Conservation (phyloP, 2,329 filamentous ascomycete genomes). For the Trichoderma aggressivum region DNA sequence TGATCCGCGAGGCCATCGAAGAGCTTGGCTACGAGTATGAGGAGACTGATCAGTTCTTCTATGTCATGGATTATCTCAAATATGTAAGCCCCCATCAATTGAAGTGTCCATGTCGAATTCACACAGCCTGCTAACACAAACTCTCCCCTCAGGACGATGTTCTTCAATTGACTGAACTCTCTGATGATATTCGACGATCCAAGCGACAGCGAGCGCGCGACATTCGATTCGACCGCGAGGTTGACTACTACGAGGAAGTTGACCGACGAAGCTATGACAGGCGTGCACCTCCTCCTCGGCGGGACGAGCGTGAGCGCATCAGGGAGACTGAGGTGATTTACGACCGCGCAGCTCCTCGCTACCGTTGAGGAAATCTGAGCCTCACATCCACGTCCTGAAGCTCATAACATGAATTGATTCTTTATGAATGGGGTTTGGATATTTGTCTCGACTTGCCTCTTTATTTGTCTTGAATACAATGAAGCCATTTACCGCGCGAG, state of each 20-base stretch:
- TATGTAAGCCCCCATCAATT: slow-evolving; percentile 61
- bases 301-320: slow-evolving; percentile 60
- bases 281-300: slow-evolving; percentile 32
- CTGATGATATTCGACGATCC: slow-evolving; percentile 72
- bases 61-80: slow-evolving; percentile 83
- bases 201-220: slow-evolving; percentile 52
- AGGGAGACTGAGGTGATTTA: slow-evolving; percentile 67
- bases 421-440: not conserved
- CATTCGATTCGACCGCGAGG: slow-evolving; percentile 60
- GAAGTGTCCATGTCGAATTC: not conserved
- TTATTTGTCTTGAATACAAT: not conserved
- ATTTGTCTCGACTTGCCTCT: not conserved
- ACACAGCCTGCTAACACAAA: slow-evolving; percentile 31
- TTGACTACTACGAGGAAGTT: slow-evolving; percentile 51
- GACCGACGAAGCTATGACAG: slow-evolving; percentile 37
- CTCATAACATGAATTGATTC: not conserved
- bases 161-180: slow-evolving; percentile 74
- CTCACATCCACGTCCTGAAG: not conserved
- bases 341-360: slow-evolving; percentile 41
- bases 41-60: slow-evolving; percentile 85
- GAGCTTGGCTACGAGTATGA: slow-evolving; percentile 82
- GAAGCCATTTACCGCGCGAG: not conserved
- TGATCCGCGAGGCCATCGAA: slow-evolving; percentile 82
- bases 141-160: slow-evolving; percentile 73
- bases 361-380: slow-evolving; percentile 21